A percentile compares a stretch with the other conserved stretches of the same genome.
These are phyloP conservation scores for Dioscorea dumetorum DNA, from an alignment of 106 monocot genomes.

Conservation along the genomic window DNA sequence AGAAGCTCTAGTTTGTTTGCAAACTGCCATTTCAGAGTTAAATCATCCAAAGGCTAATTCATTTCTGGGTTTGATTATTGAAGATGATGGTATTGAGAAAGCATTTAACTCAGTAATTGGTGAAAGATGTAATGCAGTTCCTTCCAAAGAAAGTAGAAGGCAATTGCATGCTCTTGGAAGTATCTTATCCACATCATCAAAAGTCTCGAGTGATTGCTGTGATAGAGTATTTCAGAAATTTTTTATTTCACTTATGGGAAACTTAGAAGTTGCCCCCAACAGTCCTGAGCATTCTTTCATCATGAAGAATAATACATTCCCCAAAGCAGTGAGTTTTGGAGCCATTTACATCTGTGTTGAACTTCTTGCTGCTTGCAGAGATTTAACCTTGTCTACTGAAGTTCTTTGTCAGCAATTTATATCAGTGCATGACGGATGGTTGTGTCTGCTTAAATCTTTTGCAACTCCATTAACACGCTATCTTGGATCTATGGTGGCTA, in stretches of 20 bases:
- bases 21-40: conserved; percentile 36
- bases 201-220: conserved; percentile 51
- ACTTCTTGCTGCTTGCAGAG: conserved; percentile 71
- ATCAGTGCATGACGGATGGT: conserved; percentile 39
- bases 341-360: conserved; percentile 73
- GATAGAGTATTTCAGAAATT: conserved; percentile 55
- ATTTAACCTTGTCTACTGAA: conserved; percentile 23
- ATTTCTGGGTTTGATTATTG: conserved; percentile 51
- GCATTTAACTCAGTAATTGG: conserved; percentile 29
- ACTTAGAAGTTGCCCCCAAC: conserved; percentile 29
- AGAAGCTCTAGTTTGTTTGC: conserved; percentile 72
- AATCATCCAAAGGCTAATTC: conserved; percentile 27
- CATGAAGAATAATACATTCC: conserved; percentile 5
- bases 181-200: conserved; percentile 51
- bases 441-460: conserved; percentile 37
- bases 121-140: conserved; percentile 21
- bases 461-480: conserved; percentile 34
- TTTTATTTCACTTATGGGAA: conserved; percentile 50
- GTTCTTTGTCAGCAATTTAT: conserved; percentile 12
- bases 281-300: conserved; percentile 9
- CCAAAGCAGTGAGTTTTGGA: conserved; percentile 34
- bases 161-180: conserved; percentile 51
- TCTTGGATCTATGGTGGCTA: conserved; percentile 34
- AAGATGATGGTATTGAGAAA: conserved; percentile 58
- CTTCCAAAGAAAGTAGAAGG: conserved; percentile 23